Evolutionary conservation across 2,329 filamentous ascomycete species (phyloP).

Genomic region (Pleomassaria siparia): DNA sequence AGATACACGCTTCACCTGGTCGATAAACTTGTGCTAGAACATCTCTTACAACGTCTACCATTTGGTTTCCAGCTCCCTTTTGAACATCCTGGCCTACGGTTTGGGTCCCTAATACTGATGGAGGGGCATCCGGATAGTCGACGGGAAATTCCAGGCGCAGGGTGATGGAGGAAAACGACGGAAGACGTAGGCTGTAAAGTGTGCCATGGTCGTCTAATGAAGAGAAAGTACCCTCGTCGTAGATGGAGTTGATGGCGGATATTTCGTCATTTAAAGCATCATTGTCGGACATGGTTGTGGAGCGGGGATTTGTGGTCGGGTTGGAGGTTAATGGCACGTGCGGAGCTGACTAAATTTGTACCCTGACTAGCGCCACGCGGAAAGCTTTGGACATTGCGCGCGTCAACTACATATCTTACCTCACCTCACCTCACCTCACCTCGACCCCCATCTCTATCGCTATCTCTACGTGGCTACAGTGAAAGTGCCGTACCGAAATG

Average conservation of each 20-base stretch:
- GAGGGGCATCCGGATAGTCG: conserved; percentile 74
- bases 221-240: conserved; percentile 66
- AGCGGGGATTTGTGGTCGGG: conserved; percentile 11
- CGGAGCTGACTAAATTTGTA: background rate
- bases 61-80: conserved; percentile 70
- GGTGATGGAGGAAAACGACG: conserved; percentile 58
- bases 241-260: conserved; percentile 82
- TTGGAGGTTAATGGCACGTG: background rate
- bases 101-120: conserved; percentile 74
- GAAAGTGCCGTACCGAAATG: background rate
- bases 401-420: conserved; percentile 3
- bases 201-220: conserved; percentile 24
- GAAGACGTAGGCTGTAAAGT: conserved; percentile 61
- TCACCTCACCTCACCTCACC: background rate
- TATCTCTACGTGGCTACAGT: background rate
- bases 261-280: conserved; percentile 68
- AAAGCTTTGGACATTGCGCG: background rate
- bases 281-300: conserved; percentile 28
- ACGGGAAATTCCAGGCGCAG: conserved; percentile 67
- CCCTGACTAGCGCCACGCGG: background rate
- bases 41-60: conserved; percentile 68
- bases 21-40: conserved; percentile 69
- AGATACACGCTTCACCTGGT: conserved; percentile 79
- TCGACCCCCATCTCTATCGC: background rate
- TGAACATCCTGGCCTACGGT: conserved; percentile 69